phyloP scores from a whole-genome alignment of 495 filamentous ascomycete species.

The Lophium mytilinum region DNA sequence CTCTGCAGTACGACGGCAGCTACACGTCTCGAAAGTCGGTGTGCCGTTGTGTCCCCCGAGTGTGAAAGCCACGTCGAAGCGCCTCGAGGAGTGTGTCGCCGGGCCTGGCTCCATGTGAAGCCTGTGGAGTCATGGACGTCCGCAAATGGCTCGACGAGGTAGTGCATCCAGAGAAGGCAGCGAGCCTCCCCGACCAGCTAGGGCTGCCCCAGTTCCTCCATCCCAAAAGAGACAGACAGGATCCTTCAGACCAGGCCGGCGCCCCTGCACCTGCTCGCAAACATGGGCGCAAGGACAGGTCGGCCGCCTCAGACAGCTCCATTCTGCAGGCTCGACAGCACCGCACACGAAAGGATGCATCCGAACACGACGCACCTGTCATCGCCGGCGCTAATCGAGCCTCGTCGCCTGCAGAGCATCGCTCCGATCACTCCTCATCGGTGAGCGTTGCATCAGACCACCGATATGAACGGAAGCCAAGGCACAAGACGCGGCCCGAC shows the following conservation, averaged over 20 bases:
- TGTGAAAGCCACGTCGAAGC: not conserved
- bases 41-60: not conserved
- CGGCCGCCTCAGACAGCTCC: constrained; percentile 31
- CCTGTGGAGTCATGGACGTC: constrained; percentile 15
- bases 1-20: constrained; percentile 17
- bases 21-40: not conserved
- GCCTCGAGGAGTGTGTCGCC: not conserved
- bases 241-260: not conserved
- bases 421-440: constrained; percentile 1
- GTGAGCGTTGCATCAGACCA: constrained; percentile 13
- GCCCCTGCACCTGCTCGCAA: not conserved
- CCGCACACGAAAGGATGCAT: constrained; percentile 3
- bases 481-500: constrained; percentile 31
- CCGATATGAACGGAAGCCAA: constrained; percentile 28
- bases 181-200: constrained; percentile 11
- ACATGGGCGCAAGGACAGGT: constrained; percentile 22
- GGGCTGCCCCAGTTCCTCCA: constrained; percentile 7
- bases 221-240: not conserved
- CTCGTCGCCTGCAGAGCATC: constrained; percentile 5
- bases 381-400: not conserved
- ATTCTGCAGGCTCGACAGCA: constrained; percentile 21
- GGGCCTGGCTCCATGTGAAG: not conserved
- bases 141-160: constrained; percentile 19
- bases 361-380: constrained; percentile 4
- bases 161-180: constrained; percentile 11